phyloP scores from a whole-genome alignment of 176 grass and related monocot genomes.

The Aechmea fasciata region DNA sequence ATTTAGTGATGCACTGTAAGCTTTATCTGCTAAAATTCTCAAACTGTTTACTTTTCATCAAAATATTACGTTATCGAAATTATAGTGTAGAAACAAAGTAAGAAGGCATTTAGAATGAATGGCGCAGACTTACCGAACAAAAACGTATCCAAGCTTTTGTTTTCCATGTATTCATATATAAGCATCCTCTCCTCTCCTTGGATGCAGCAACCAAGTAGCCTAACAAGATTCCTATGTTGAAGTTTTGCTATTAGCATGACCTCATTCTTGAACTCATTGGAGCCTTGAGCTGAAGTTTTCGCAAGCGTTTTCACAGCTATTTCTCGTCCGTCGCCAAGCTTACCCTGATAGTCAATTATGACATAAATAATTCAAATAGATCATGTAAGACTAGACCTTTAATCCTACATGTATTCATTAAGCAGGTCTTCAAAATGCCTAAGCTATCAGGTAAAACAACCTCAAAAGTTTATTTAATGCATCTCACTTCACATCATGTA shows the following conservation, averaged over 20 bases:
- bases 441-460: no score
- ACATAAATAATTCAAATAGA: no score
- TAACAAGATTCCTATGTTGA: conserved; percentile 63
- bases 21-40: conserved; percentile 33
- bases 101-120: neutral
- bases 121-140: conserved; percentile 35
- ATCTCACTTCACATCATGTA: no score
- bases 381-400: no score
- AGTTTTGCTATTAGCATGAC: conserved; percentile 51
- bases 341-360: conserved; percentile 38
- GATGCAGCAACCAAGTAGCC: conserved; percentile 54
- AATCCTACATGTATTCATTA: no score
- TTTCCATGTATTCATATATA: conserved; percentile 64
- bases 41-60: neutral
- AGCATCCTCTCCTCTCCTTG: conserved; percentile 59
- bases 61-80: neutral
- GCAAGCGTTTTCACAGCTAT: conserved; percentile 79
- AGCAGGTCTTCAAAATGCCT: no score
- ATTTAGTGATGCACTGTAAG: conserved; percentile 31
- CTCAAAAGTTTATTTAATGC: no score
- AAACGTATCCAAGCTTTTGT: conserved; percentile 62
- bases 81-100: neutral
- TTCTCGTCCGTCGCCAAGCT: conserved; percentile 46
- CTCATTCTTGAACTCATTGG: conserved; percentile 73
- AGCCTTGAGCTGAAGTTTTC: conserved; percentile 46